Evolutionary conservation across 2,329 filamentous ascomycete genomes (phyloP), one percentile per base, ranked within the genome.

Genomic region (Davidsoniella eucalypti): DNA sequence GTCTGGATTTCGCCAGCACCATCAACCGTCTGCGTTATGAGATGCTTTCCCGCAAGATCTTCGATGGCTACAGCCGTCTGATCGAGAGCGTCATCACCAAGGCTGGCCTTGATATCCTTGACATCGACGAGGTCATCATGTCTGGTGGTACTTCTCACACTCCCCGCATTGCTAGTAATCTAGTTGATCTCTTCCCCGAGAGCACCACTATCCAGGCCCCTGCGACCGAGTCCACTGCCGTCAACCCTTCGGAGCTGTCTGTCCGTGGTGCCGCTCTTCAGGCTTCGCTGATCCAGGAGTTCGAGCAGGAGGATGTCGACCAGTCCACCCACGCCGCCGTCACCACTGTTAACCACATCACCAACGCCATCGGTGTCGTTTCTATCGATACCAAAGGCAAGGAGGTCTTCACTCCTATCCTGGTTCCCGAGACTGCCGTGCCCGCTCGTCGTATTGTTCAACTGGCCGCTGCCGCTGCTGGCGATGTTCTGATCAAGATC

Each of bases 281-380:
- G 69, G 92, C 92, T 37, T 93, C 82, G 54, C 72, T 98, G 56
- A 87, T 98, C 64, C 81, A 88, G 65, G 90, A 94, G 66, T 98
- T 94, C 66, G 92, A 98, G 60, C 75, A 79, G 58, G 81, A 87
- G 57, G 90, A 96, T 63, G 93, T 98, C 58, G 85, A 93, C 64
- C 88, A 95, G 73, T 94, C 86, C 55, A 94, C 87, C 44, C 90
- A 98, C 71, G 82, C 92, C 48, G 86, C 87, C 62, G 87, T 98
- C 56, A 95, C 90, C 33, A 90, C 88, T 14, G 87, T 93, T 48
- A 87, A 87, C 59, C 92, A 98, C 70, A 80, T 94, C 55, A 73
- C 78, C 58, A 84, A 88, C 62, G 84, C 90, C 55, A 84, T 98
- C 55, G 92, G 92, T 63, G 83, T 96, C 49, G 74, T 94, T 55